Conservation (phyloP, 805 yeast genomes). For the Schizosaccharomyces octosporus region DNA sequence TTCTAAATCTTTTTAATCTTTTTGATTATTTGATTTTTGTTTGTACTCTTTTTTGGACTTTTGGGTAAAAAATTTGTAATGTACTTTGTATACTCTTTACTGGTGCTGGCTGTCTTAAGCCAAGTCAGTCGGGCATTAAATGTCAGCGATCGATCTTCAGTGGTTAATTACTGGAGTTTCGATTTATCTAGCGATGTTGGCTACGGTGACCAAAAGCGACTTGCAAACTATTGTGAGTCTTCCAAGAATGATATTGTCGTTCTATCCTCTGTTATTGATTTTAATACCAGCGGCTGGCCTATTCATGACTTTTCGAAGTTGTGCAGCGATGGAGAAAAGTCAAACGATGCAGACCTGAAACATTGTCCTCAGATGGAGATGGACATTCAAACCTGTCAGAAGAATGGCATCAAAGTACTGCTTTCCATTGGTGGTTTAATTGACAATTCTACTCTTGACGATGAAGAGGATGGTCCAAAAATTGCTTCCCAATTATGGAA, state of each 20-base stretch:
- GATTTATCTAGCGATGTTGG: not conserved
- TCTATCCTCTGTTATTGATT: conserved; percentile 35
- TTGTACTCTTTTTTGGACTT: too few relatives aligned
- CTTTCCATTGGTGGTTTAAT: conserved; percentile 58
- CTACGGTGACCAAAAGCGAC: conserved; percentile 2
- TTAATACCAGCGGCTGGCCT: conserved; percentile 11
- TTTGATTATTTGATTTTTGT: too few relatives aligned
- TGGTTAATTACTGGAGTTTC: not conserved
- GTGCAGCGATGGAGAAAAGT: not conserved
- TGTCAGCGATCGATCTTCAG: not conserved
- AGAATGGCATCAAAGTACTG: conserved; percentile 49
- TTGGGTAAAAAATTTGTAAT: not conserved
- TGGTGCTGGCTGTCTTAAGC: not conserved
- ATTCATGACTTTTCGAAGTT: conserved; percentile 8
- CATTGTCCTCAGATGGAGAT: conserved; percentile 26
- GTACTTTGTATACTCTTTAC: not conserved
- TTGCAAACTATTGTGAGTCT: conserved; percentile 37
- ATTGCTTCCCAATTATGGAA: conserved; percentile 32
- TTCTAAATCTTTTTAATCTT: too few relatives aligned
- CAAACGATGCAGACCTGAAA: conserved; percentile 11
- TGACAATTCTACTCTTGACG: conserved; percentile 29
- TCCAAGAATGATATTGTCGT: conserved; percentile 41
- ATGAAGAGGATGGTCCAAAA: conserved; percentile 28
- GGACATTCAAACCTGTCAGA: conserved; percentile 49
- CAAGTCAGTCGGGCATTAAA: not conserved